Conservation (phyloP, 2,329 filamentous ascomycete genomes). For the Colletotrichum sp. region DNA sequence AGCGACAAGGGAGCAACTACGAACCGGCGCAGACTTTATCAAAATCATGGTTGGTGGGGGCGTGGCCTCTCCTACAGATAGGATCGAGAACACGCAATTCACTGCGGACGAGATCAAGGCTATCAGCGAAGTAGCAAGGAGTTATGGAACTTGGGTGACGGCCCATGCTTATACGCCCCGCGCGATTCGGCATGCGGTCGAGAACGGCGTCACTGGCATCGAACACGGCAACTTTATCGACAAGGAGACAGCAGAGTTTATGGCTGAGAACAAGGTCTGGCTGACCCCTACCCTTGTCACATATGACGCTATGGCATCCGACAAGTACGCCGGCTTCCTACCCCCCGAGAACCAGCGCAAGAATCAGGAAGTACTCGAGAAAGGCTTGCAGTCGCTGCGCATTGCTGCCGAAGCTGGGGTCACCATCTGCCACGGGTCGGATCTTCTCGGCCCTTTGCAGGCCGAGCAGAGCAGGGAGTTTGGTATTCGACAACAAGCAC, state of each 20-base stretch:
- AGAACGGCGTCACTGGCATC: conserved; percentile 60
- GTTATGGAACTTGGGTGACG: conserved; percentile 58
- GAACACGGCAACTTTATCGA: conserved; percentile 51
- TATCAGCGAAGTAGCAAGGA: conserved; percentile 53
- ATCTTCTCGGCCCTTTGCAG: conserved; percentile 35
- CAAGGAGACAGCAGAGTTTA: conserved; percentile 48
- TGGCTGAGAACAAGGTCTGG: conserved; percentile 53
- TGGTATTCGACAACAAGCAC: conserved; percentile 27
- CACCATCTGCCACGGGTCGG: conserved; percentile 59
- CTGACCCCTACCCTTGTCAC: conserved; percentile 61
- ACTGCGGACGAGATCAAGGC: conserved; percentile 60
- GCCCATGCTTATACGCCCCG: conserved; percentile 62
- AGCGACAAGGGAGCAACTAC: conserved; percentile 57
- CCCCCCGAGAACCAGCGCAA: conserved; percentile 50
- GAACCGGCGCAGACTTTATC: conserved; percentile 63
- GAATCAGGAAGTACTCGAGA: conserved; percentile 52
- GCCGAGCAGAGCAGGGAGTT: conserved; percentile 37
- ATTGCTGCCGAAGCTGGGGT: conserved; percentile 58
- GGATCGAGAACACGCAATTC: conserved; percentile 60
- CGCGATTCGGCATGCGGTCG: conserved; percentile 59
- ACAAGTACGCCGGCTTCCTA: conserved; percentile 47
- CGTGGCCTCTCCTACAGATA: conserved; percentile 60
- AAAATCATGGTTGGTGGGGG: conserved; percentile 67
- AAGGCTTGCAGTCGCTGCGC: conserved; percentile 49
- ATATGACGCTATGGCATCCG: conserved; percentile 53